A percentile compares a stretch with the other conserved stretches of the same genome.
Conservation (phyloP, 495 filamentous ascomycete genomes). For the Penicillium waksmanii region DNA sequence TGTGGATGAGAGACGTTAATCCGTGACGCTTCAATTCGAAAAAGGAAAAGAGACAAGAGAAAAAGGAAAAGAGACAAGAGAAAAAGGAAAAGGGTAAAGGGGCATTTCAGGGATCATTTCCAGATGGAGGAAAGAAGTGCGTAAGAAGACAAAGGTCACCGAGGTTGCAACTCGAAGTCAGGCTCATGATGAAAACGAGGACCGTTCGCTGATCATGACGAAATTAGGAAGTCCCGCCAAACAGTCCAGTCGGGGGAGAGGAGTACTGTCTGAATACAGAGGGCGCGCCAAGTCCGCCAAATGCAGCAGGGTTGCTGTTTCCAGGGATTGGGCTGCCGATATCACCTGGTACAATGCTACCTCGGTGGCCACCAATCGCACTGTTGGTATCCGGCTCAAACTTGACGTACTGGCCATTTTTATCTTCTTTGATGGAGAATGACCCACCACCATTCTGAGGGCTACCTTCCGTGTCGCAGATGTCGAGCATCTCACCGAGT, state of each 20-base stretch:
- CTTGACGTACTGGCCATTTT: slow-evolving; percentile 58
- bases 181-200: background rate
- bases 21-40: slow-evolving; percentile 36
- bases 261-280: slow-evolving; percentile 46
- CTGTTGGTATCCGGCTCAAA: slow-evolving; percentile 60
- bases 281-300: slow-evolving; percentile 43
- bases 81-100: slow-evolving; percentile 10
- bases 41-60: slow-evolving; percentile 17
- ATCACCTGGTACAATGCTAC: slow-evolving; percentile 51
- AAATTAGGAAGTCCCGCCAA: slow-evolving; percentile 27
- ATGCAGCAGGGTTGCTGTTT: slow-evolving; percentile 44
- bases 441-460: slow-evolving; percentile 84
- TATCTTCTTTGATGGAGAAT: slow-evolving; percentile 66
- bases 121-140: slow-evolving; percentile 11
- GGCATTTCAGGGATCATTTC: slow-evolving; percentile 27
- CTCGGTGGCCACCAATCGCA: slow-evolving; percentile 42
- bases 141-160: slow-evolving; percentile 5
- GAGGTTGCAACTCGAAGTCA: slow-evolving; percentile 3
- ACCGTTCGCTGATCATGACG: slow-evolving; percentile 10
- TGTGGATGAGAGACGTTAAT: slow-evolving; percentile 32
- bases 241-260: slow-evolving; percentile 46
- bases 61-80: slow-evolving; percentile 15
- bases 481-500: slow-evolving; percentile 77
- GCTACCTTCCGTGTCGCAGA: slow-evolving; percentile 91
- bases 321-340: slow-evolving; percentile 54